These are phyloP conservation scores for Malus sylvestris DNA, from an alignment of 306 rosid species.

Conservation along the genomic window DNA sequence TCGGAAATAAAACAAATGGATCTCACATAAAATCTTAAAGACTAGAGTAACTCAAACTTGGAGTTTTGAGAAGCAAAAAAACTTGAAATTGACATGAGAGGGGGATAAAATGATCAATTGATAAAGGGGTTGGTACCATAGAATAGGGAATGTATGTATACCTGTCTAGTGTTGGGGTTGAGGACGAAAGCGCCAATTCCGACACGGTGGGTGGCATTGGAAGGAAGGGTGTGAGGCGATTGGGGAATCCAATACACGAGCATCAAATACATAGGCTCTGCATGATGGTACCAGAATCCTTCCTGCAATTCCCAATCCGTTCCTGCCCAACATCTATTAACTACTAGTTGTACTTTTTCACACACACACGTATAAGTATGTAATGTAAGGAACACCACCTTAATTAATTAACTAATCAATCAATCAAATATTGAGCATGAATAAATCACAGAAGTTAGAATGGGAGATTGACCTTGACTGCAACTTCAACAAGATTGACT, in stretches of 20 bases:
- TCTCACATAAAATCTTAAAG: neutral
- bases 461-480: slow-evolving; percentile 45
- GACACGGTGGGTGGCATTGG: slow-evolving; percentile 37
- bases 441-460: neutral
- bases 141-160: too few relatives aligned
- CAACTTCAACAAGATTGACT: slow-evolving; percentile 53
- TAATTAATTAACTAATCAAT: neutral
- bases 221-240: slow-evolving; percentile 49
- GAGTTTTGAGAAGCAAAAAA: neutral
- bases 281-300: slow-evolving; percentile 92
- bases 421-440: neutral
- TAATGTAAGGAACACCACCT: too few relatives aligned
- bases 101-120: neutral
- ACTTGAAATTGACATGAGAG: neutral
- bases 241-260: slow-evolving; percentile 75
- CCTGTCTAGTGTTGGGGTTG: neutral
- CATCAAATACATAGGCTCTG: slow-evolving; percentile 78
- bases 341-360: too few relatives aligned
- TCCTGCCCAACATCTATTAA: neutral
- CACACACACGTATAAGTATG: neutral
- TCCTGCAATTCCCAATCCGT: slow-evolving; percentile 29
- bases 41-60: neutral
- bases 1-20: neutral
- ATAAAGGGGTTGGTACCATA: neutral
- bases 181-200: slow-evolving; percentile 1